Evolutionary conservation across 2,329 filamentous ascomycete species (phyloP).

Genomic region (Nothophoma quercina): DNA sequence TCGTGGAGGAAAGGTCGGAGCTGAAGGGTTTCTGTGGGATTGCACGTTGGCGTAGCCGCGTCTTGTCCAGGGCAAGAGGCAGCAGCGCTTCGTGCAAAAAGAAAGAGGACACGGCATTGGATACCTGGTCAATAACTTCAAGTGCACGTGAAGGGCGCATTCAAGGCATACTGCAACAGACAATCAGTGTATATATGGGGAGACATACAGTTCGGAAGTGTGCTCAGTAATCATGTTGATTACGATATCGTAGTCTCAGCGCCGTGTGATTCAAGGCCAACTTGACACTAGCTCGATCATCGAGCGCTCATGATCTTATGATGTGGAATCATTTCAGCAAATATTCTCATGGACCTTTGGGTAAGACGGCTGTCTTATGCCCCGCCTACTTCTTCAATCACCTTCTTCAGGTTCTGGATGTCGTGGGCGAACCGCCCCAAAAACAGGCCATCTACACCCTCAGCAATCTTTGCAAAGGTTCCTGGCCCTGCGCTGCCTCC

Average conservation of each 20-base stretch:
- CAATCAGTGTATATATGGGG: slow-evolving; percentile 1
- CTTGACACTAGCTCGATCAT: neutral
- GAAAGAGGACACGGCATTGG: slow-evolving; percentile 1
- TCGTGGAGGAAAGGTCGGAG: too few species aligned
- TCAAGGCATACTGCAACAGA: neutral
- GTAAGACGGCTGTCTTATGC: slow-evolving; percentile 12
- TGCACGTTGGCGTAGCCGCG: neutral
- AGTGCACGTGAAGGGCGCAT: neutral
- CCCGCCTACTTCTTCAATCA: slow-evolving; percentile 73
- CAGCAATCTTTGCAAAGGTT: slow-evolving; percentile 71
- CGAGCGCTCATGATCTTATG: neutral
- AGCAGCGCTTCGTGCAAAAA: neutral
- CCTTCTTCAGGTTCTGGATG: slow-evolving; percentile 72
- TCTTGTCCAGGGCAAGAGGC: neutral
- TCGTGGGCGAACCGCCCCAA: slow-evolving; percentile 84
- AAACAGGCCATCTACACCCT: slow-evolving; percentile 80
- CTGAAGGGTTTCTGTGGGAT: neutral
- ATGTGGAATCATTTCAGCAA: neutral
- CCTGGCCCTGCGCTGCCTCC: slow-evolving; percentile 85
- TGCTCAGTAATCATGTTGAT: slow-evolving; percentile 13
- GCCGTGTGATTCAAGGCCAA: slow-evolving; percentile 1
- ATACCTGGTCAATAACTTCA: neutral
- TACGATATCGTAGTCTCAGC: neutral
- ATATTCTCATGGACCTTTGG: neutral
- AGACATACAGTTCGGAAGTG: neutral